Base-by-base conservation (phyloP, 805 yeast genomes). In the Saturnispora dispora region DNA sequence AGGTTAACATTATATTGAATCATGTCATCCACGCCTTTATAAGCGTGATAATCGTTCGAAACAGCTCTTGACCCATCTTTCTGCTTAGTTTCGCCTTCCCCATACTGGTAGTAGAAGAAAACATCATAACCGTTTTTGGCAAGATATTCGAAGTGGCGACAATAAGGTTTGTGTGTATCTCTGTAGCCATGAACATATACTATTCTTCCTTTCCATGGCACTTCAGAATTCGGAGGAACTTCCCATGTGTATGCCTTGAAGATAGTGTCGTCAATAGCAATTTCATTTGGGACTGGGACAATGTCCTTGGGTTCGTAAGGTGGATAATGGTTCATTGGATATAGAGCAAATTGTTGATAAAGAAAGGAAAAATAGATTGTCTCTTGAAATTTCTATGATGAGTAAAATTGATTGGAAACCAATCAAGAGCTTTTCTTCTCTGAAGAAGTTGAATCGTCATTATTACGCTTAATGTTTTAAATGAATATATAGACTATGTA, bases 61-160 rank as follows among this genome's bases (percentile, higher is more conserved):
- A 64, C 62, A 9, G 90, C 91, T 45, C 72, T 69, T 6, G 66
- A 60, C 32, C 74, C 71, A 25, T 79, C 80, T 9, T 46, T 44
- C 1, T 76, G 74, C 1, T 81, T 73, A 0, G 90, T 83, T 48
- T 69, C 73, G 2, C 90, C 90, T 8, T 88, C 78, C 0, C 93
- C 95, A 61, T 90, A 71, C 64, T 85, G 91, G 63, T 82, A 88
- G 63, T 78, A 86, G 60, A 77, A 77, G 62, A 81, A 83, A 0
- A 77, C 71, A 58, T 85, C 89, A 61, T 75, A 83, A 0, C 91
- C 90, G 11, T 57, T 53, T 22, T 60, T 59, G 2, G 76, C 67
- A 51, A 84, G 62, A 4, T 70, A 67, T 58, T 85, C 89, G 61
- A 77, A 75, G 28, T 77, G 59, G 48, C 77, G 75, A 35, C 70